Percentiles rank a stretch among this genome's conserved stretches.
phyloP scores from a whole-genome alignment of 305 asterid genomes.

The Solanum hybrid region DNA sequence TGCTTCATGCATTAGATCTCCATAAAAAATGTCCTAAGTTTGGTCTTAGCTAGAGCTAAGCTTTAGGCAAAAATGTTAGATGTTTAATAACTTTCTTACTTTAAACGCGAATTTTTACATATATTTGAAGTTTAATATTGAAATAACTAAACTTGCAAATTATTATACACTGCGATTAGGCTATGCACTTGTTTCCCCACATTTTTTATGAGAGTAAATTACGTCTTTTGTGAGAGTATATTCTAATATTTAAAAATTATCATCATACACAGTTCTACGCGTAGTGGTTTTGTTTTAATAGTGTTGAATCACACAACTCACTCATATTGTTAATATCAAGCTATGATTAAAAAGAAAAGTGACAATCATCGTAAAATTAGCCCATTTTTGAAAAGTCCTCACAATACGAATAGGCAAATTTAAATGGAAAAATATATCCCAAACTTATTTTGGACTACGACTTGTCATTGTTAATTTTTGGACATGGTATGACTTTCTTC shows the following conservation, averaged over 20 bases:
- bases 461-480: background rate
- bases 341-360: background rate
- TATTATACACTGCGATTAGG: background rate
- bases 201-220: background rate
- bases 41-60: background rate
- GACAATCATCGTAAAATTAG: background rate
- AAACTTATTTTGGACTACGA: background rate
- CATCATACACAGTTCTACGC: background rate
- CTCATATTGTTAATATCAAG: background rate
- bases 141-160: background rate
- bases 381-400: background rate
- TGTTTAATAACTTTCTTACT: background rate
- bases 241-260: background rate
- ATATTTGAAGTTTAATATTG: background rate
- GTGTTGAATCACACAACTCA: background rate
- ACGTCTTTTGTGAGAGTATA: background rate
- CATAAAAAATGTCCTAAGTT: background rate
- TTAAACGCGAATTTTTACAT: background rate
- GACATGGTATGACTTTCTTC: background rate
- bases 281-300: background rate
- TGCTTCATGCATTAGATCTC: background rate
- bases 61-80: background rate
- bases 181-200: background rate
- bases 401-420: background rate
- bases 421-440: background rate